A percentile compares a stretch with the other conserved stretches of the same genome.
Evolutionary conservation across 306 rosid species (phyloP).

Genomic region (Hippophae rhamnoides): DNA sequence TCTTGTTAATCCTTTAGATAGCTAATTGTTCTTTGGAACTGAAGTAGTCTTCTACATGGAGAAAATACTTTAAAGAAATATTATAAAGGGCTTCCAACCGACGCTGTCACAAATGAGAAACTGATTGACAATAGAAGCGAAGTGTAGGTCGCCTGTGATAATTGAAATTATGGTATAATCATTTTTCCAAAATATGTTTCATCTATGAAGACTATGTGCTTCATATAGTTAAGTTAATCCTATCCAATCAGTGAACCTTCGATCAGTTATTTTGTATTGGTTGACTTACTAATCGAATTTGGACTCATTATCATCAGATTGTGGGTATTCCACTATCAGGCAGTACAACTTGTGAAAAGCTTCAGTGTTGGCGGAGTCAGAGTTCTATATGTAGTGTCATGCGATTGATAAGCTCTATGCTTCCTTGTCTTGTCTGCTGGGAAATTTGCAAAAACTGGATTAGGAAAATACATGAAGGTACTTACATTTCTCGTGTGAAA

Average conservation of each 20-base stretch:
- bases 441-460: conserved; percentile 4
- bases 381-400: conserved; percentile 9
- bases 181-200: neutral
- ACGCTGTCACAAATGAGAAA: neutral
- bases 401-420: conserved; percentile 8
- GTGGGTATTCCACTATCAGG: conserved; percentile 19
- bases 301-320: conserved; percentile 23
- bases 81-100: neutral
- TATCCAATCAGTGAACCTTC: conserved; percentile 8
- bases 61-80: neutral
- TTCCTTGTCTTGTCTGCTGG: conserved; percentile 13
- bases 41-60: neutral
- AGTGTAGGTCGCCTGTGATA: neutral
- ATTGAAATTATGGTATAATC: neutral
- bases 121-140: no score
- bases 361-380: conserved; percentile 5
- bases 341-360: conserved; percentile 11
- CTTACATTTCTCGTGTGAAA: conserved; percentile 5
- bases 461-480: conserved; percentile 14
- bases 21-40: no score
- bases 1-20: neutral
- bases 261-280: conserved; percentile 6
- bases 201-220: neutral
- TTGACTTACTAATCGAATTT: conserved; percentile 13
- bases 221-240: neutral